Evolutionary conservation across 2,329 filamentous ascomycete species (phyloP).

Genomic region (Thielaviopsis musarum): DNA sequence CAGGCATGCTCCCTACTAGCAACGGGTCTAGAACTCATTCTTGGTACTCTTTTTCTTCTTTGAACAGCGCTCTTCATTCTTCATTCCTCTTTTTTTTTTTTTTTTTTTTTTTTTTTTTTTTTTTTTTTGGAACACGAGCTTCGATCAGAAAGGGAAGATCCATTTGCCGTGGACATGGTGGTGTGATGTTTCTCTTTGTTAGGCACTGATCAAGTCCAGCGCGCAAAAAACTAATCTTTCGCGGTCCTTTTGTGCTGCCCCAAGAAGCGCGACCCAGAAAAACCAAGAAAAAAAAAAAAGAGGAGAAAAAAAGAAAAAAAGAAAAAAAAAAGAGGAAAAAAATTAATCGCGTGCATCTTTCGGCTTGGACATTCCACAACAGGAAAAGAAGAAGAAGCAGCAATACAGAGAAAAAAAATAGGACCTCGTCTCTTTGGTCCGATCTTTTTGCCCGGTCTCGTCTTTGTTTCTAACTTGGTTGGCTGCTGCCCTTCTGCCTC

Average conservation of each 20-base stretch:
- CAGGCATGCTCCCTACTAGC: not conserved
- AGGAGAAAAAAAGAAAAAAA: too few species aligned
- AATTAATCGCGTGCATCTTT: too few species aligned
- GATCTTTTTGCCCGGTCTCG: not conserved
- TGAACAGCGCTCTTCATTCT: not conserved
- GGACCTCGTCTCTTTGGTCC: not conserved
- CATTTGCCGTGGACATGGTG: too few species aligned
- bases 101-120: not conserved
- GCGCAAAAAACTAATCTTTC: too few species aligned
- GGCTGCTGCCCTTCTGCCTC: too few species aligned
- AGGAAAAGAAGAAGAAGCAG: not conserved
- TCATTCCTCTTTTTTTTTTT: not conserved
- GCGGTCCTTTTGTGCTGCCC: too few species aligned
- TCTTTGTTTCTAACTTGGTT: too few species aligned
- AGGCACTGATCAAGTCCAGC: too few species aligned
- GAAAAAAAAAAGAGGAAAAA: not conserved
- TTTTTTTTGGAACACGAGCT: not conserved
- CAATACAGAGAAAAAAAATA: not conserved
- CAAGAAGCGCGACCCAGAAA: too few species aligned
- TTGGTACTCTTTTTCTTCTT: not conserved
- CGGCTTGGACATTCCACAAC: not conserved
- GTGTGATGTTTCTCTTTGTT: too few species aligned
- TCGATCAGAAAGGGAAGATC: not conserved
- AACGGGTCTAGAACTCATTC: not conserved
- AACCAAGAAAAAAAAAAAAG: too few species aligned